Evolutionary conservation across 257 asterid species (phyloP).

Genomic region (Solanum dulcamara): DNA sequence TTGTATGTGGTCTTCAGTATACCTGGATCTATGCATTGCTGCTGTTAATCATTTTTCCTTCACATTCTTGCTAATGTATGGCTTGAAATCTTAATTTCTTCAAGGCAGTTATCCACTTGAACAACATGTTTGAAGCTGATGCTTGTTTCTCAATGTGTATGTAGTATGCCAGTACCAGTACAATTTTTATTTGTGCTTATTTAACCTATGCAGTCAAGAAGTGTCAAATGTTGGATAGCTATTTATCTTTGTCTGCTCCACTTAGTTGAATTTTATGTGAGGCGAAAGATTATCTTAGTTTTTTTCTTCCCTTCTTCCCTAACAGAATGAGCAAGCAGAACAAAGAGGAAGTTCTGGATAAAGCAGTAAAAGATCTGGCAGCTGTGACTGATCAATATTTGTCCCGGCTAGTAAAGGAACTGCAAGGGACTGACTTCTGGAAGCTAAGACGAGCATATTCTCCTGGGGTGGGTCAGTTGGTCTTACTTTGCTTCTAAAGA

Average conservation of each 20-base stretch:
- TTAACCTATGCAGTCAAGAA: not conserved
- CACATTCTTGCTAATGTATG: not conserved
- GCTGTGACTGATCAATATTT: slow-evolving; percentile 59
- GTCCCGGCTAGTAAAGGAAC: slow-evolving; percentile 68
- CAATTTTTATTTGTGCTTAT: not conserved
- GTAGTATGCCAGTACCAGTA: not conserved
- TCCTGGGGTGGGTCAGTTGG: slow-evolving; percentile 58
- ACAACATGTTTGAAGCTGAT: not conserved
- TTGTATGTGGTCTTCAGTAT: not conserved
- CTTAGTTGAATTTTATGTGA: not conserved
- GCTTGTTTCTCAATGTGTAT: not conserved
- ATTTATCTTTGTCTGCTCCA: not conserved
- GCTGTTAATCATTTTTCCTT: not conserved
- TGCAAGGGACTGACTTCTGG: slow-evolving; percentile 89
- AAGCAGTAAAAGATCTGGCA: slow-evolving; percentile 73
- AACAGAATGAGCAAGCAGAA: slow-evolving; percentile 70
- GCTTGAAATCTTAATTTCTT: not conserved
- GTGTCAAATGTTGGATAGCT: not conserved
- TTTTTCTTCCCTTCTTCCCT: not conserved
- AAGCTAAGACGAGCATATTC: slow-evolving; percentile 90
- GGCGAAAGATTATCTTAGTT: not conserved
- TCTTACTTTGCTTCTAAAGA: slow-evolving; percentile 1
- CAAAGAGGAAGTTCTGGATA: slow-evolving; percentile 61
- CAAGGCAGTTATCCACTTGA: not conserved
- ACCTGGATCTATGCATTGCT: not conserved